These are phyloP conservation scores for Citrus inodora DNA, from an alignment of 345 rosid species.

Conservation along the genomic window DNA sequence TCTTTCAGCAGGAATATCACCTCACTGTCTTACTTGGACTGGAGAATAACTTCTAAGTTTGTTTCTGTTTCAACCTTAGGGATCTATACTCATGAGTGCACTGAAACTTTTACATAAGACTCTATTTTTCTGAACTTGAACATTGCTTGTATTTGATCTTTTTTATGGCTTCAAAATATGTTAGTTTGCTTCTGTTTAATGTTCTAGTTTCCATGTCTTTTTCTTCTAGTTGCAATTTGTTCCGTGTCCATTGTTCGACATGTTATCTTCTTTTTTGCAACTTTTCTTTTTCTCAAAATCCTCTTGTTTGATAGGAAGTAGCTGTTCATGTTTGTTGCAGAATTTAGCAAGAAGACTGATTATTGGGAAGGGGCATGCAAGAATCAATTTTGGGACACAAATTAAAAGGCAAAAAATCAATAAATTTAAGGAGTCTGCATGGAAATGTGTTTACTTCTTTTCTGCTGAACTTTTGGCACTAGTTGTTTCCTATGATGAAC, in stretches of 20 bases:
- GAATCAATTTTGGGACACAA: slow-evolving; percentile 26
- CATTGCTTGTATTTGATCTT: not conserved
- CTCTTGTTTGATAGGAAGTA: not conserved
- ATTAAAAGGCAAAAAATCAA: slow-evolving; percentile 52
- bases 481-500: slow-evolving; percentile 59
- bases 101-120: not conserved
- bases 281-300: not conserved
- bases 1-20: not conserved
- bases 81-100: not conserved
- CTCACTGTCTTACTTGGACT: not conserved
- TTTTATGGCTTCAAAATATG: not conserved
- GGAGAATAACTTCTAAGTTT: not conserved
- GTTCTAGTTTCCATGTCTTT: not conserved
- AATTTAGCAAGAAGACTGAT: slow-evolving; percentile 51
- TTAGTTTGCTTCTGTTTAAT: not conserved
- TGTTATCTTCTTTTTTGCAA: not conserved
- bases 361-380: slow-evolving; percentile 43
- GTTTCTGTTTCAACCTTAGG: not conserved
- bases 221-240: slow-evolving; percentile 13
- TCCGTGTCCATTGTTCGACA: slow-evolving; percentile 5
- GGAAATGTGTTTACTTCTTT: slow-evolving; percentile 82
- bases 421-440: slow-evolving; percentile 88
- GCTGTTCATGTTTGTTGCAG: slow-evolving; percentile 37
- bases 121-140: not conserved
- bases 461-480: slow-evolving; percentile 70